Base-by-base conservation (phyloP, 176 grass and related monocot species). In the Chrysopogon serrulatus region DNA sequence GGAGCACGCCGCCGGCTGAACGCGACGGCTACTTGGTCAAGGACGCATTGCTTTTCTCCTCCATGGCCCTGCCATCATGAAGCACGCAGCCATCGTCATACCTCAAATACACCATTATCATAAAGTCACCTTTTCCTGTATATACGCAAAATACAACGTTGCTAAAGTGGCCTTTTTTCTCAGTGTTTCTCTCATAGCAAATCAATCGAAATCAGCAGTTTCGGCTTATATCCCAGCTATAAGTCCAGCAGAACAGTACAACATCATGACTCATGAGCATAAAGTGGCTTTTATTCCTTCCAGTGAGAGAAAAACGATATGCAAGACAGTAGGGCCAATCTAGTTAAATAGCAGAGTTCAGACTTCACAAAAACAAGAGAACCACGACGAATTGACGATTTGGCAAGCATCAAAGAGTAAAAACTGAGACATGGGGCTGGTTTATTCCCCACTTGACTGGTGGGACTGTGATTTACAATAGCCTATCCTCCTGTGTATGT, bases 401-500 rank as follows among this genome's bases (percentile, higher is more conserved):
- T 36, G 26, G 26, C 34, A 66, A 78, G n/a, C n/a, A 61, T 71
- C 42, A 37, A 37, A 2, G 56, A 60, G 56, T 60, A 81, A 69
- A 11, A 51, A 77, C 19, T 41, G 36, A 37, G 21, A 47, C 37
- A 39, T 33, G 18, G 78, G 71, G 71, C 78, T 86, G 54, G 65
- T 86, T 82, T 86, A 78, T 78, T 86, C 78, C 88, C 88, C 83
- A 86, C 83, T 45, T 72, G 27, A 32, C 27, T 56, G 65, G 28
- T 82, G 65, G 82, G 78, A 17, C 53, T 32, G 27, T 79, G 51
- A 83, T 86, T 82, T 90, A 90, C 79, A 83, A 70, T 61, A 73
- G 65, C 45, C 67, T 39, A 21, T 48, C 79, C 62, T 49, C 79
- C 62, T 74, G 56, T 79, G 81, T 79, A 53, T 73, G 44, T 18